A percentile compares a stretch with the other conserved stretches of the same genome.
Conservation (phyloP, 192 early-diverging fungal genomes). For the Entomortierella chlamydospora region DNA sequence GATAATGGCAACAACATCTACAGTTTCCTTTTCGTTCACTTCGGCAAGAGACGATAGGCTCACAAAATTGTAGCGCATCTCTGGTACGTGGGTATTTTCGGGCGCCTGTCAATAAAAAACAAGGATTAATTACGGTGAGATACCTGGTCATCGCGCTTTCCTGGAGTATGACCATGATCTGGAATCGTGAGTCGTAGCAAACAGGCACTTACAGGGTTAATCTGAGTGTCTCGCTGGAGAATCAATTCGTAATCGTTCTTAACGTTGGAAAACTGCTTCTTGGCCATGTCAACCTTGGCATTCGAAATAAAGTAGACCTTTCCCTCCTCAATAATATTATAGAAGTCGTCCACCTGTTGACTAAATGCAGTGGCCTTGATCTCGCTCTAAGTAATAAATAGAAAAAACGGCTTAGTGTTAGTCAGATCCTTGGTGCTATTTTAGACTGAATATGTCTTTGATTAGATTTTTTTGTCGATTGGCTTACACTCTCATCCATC, state of each 20-base stretch:
- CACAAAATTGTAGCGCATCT: constrained; percentile 75
- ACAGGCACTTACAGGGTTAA: constrained; percentile 60
- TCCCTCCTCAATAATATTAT: constrained; percentile 81
- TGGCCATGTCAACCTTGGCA: constrained; percentile 84
- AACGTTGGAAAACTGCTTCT: constrained; percentile 82
- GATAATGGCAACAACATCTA: constrained; percentile 88
- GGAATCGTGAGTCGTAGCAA: not conserved
- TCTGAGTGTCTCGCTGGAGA: constrained; percentile 75
- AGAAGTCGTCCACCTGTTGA: constrained; percentile 83
- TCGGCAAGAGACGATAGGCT: constrained; percentile 73
- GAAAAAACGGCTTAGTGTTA: not conserved
- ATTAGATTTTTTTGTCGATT: not conserved
- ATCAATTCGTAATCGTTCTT: constrained; percentile 95
- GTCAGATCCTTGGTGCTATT: too few relatives aligned
- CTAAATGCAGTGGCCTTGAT: constrained; percentile 96
- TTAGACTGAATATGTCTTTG: too few relatives aligned
- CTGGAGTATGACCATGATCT: not conserved
- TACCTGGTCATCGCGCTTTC: not conserved
- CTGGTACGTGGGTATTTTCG: constrained; percentile 63
- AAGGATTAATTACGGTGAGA: not conserved
- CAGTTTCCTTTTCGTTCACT: constrained; percentile 73
- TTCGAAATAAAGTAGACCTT: constrained; percentile 88
- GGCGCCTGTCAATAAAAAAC: constrained; percentile 57
- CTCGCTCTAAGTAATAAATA: constrained; percentile 72
- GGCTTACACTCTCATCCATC: constrained; percentile 85